Conservation (phyloP, 139 green algal species). For the Nannochloris sp. region DNA sequence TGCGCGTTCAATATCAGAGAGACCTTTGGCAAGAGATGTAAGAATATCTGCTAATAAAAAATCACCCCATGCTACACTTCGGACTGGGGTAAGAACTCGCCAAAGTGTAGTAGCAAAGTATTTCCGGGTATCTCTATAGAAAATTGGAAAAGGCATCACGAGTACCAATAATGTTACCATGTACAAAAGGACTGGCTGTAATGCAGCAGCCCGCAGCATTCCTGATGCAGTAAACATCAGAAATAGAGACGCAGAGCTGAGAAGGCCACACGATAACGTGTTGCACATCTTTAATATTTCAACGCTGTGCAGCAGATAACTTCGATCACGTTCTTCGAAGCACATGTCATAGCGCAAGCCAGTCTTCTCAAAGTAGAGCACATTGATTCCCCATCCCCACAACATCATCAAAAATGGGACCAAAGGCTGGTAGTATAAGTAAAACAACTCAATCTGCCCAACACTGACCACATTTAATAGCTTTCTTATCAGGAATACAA, state of each 20-base stretch:
- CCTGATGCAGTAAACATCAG: background rate
- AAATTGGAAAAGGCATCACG: constrained; percentile 31
- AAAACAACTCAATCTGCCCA: constrained; percentile 24
- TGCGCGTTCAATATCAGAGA: constrained; percentile 62
- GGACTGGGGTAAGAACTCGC: constrained; percentile 52
- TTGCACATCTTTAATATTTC: constrained; percentile 28
- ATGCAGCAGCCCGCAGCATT: constrained; percentile 3
- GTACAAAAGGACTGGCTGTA: constrained; percentile 46
- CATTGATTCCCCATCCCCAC: constrained; percentile 61
- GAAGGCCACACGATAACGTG: background rate
- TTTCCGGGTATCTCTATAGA: constrained; percentile 29
- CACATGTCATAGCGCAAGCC: constrained; percentile 55
- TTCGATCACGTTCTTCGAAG: constrained; percentile 49
- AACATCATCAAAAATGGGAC: constrained; percentile 57
- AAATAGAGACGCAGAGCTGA: background rate
- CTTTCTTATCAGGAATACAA: too few species aligned
- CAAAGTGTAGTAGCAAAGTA: constrained; percentile 54
- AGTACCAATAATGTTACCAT: constrained; percentile 18
- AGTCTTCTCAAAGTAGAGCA: constrained; percentile 42
- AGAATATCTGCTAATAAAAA: constrained; percentile 94
- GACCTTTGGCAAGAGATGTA: constrained; percentile 77
- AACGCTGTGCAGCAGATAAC: constrained; percentile 31
- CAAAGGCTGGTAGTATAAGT: constrained; percentile 63
- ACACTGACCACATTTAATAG: background rate
- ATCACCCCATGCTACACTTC: constrained; percentile 78